Base-by-base conservation (phyloP, 768 basidiomycete genomes). In the Leccinum subgranulosum region DNA sequence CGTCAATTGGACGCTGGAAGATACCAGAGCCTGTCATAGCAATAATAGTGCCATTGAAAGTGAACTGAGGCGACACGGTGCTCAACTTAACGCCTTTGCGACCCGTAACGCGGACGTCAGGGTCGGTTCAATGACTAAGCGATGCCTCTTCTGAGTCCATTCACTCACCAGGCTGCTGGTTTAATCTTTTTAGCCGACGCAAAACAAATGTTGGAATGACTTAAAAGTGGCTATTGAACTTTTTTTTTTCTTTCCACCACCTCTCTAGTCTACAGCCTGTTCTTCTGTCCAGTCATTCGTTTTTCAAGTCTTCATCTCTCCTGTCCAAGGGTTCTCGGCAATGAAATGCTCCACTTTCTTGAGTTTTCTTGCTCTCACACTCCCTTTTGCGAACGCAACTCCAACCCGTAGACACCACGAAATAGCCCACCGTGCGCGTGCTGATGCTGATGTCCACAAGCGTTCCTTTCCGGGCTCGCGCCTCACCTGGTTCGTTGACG, bases 401-500 rank as follows among this genome's bases (percentile, higher is more conserved):
- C 41, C 56, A 62, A 11, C 39, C 65, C 62, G 68, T 60, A 59
- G 52, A 27, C 78, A 82, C 62, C 70, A 77, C 45, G 78, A 79
- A 48, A 52, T 84, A 53, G 79, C 80, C 12, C 75, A 73, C 51
- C 80, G 81, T n/a, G 73, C 74, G 29, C 67, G 71, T 28, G 75
- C 72, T 11, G 72, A 78, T 25, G 63, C 79, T 3, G 57, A 49
- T n/a, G 3, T 66, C 9, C 64, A 73, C 50, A 75, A 76, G 60
- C 77, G 81, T 27, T 45, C 55, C 3, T 75, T 70, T 54, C 55
- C 60, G 46, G 57, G 61, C 47, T 63, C 79, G 4, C 79, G 78
- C 53, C 79, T 79, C 71, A 80, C 84, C 5, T 87, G 72, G 59
- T 87, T 83, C 62, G 76, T 80, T 29, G 79, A 76, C 55, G 82